A percentile compares a stretch with the other conserved stretches of the same genome.
These are phyloP conservation scores for Sporothrix brunneoviolacea DNA, from an alignment of 2,329 filamentous ascomycete species.

Conservation along the genomic window DNA sequence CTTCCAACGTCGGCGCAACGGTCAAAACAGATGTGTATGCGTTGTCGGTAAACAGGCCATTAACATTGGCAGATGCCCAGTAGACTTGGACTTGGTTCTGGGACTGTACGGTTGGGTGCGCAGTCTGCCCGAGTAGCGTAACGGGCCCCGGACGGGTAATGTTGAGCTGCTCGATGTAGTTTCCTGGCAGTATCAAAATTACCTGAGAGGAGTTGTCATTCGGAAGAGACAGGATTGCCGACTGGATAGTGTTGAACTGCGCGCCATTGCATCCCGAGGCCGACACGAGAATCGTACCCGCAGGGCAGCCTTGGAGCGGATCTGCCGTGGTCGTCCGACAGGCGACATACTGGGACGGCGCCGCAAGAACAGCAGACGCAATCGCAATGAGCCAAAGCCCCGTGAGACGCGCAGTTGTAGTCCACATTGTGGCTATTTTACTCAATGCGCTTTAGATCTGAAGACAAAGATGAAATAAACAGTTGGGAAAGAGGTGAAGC, in stretches of 20 bases:
- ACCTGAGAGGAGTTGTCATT: constrained; percentile 38
- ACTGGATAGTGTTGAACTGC: constrained; percentile 33
- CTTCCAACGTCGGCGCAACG: constrained; percentile 56
- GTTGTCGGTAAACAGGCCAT: constrained; percentile 46
- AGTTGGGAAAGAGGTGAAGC: too few relatives aligned
- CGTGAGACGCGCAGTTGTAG: background rate
- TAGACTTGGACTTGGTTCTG: constrained; percentile 48
- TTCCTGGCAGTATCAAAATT: constrained; percentile 54
- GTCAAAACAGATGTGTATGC: constrained; percentile 56
- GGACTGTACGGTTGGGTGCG: constrained; percentile 29
- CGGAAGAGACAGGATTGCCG: constrained; percentile 34
- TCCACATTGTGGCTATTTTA: background rate
- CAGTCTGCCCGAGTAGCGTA: constrained; percentile 52
- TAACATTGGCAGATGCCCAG: constrained; percentile 50
- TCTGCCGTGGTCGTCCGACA: constrained; percentile 21
- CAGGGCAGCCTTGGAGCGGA: constrained; percentile 33
- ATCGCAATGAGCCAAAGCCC: background rate
- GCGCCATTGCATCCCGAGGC: constrained; percentile 26
- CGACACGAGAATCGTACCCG: constrained; percentile 36
- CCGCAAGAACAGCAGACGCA: background rate
- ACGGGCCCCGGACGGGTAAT: constrained; percentile 55
- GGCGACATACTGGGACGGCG: background rate
- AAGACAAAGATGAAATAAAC: background rate
- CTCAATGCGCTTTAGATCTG: background rate
- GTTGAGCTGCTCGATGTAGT: constrained; percentile 59